Percentiles rank a stretch among this genome's conserved stretches.
Evolutionary conservation across 2,329 filamentous ascomycete species (phyloP).

Genomic region (Epichloe coenophiala): DNA sequence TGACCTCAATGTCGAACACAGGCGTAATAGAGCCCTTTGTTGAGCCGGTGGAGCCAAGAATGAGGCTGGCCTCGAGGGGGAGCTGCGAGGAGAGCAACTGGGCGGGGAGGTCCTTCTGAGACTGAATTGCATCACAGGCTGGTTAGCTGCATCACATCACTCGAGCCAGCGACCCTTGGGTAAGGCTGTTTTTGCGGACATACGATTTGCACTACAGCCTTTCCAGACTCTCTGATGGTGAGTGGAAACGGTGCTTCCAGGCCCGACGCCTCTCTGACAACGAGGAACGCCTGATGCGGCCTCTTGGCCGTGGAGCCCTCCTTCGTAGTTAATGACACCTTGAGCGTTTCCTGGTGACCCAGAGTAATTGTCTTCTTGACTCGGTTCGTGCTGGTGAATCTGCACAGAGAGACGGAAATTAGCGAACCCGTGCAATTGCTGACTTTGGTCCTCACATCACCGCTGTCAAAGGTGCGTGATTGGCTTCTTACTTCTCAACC

Average conservation of each 20-base stretch:
- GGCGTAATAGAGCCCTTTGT: conserved; percentile 52
- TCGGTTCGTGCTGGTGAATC: conserved; percentile 44
- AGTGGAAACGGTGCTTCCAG: conserved; percentile 82
- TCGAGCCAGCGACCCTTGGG: not conserved
- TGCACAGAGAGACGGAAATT: conserved; percentile 16
- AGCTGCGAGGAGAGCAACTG: conserved; percentile 59
- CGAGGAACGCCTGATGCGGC: conserved; percentile 87
- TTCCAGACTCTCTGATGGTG: conserved; percentile 73
- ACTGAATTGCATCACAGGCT: conserved; percentile 34
- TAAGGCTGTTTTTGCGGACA: conserved; percentile 18
- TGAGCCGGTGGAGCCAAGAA: conserved; percentile 77
- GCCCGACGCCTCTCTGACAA: conserved; percentile 64
- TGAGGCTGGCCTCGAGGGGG: conserved; percentile 65
- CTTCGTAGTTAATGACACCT: conserved; percentile 67
- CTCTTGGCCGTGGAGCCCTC: conserved; percentile 67
- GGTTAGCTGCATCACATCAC: not conserved
- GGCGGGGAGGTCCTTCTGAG: conserved; percentile 75
- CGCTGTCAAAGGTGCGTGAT: not conserved
- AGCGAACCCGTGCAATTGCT: not conserved
- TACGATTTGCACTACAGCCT: conserved; percentile 76
- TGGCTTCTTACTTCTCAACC: conserved; percentile 50
- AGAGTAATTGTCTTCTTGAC: conserved; percentile 53
- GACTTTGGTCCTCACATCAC: not conserved
- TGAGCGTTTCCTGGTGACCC: conserved; percentile 58
- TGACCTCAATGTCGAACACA: conserved; percentile 60